Conservation (phyloP, 2,329 filamentous ascomycete genomes). For the Fusarium drepaniforme region DNA sequence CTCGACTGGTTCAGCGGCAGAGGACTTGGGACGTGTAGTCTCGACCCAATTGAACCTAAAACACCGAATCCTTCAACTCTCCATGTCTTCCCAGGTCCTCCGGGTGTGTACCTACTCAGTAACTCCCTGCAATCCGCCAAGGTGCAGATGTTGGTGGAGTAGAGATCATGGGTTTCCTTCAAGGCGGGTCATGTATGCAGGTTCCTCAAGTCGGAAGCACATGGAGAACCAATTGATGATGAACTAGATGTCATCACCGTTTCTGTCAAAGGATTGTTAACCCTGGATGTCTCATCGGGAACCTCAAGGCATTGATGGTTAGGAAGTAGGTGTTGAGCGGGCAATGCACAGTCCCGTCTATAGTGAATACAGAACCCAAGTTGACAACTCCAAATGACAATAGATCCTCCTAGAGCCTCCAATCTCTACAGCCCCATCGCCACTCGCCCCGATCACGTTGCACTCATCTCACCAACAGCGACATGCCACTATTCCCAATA, state of each 20-base stretch:
- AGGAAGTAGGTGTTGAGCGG: no score
- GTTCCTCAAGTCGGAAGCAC: background rate
- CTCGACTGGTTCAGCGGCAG: background rate
- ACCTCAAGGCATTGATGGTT: no score
- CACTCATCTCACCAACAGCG: background rate
- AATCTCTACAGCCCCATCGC: background rate
- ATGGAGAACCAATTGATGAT: background rate
- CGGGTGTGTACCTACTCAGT: background rate
- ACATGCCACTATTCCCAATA: conserved; percentile 5
- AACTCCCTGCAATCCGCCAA: background rate
- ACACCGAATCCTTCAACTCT: background rate
- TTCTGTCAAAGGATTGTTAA: background rate
- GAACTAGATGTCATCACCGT: background rate
- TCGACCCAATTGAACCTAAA: background rate
- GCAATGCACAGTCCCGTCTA: background rate
- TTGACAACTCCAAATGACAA: background rate
- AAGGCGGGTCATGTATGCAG: background rate
- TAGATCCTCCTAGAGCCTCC: no score
- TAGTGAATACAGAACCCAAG: no score
- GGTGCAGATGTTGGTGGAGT: background rate
- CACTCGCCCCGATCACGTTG: background rate
- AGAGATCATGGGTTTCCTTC: background rate
- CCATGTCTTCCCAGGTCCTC: rapidly evolving
- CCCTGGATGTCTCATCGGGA: background rate
- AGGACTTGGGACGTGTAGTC: background rate